A percentile compares a stretch with the other conserved stretches of the same genome.
phyloP scores from a whole-genome alignment of 1,284 basidiomycete genomes.

The Moniliella sp. region DNA sequence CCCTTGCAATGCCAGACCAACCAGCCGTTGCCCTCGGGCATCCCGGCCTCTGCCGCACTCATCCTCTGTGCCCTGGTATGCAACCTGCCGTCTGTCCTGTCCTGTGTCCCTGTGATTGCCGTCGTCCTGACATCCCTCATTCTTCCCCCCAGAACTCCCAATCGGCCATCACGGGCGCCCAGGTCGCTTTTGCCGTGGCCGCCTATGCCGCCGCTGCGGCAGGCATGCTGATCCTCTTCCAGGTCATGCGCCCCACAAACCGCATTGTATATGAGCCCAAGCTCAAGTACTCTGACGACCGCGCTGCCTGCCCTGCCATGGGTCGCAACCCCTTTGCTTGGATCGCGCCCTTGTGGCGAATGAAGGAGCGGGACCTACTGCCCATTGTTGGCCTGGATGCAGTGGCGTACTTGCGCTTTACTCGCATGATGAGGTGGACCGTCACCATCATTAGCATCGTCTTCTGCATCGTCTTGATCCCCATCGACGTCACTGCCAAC shows the following conservation, averaged over 20 bases:
- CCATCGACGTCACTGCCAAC: conserved; percentile 43
- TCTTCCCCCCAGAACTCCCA: neutral
- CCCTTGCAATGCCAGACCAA: no score
- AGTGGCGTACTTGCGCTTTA: conserved; percentile 71
- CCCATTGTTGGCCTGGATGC: conserved; percentile 77
- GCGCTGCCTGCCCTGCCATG: conserved; percentile 48
- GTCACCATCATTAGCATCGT: conserved; percentile 34
- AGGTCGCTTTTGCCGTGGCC: conserved; percentile 11
- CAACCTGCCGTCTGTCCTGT: no score
- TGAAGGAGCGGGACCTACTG: conserved; percentile 66
- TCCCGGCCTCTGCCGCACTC: no score
- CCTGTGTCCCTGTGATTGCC: no score
- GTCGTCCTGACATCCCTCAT: no score
- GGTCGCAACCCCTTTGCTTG: conserved; percentile 45
- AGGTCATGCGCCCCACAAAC: conserved; percentile 23
- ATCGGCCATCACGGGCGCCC: neutral
- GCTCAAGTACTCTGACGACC: conserved; percentile 58
- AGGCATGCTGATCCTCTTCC: conserved; percentile 17
- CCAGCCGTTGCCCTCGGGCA: no score
- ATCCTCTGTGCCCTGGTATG: no score
- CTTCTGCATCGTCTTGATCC: conserved; percentile 54
- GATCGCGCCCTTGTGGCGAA: conserved; percentile 62
- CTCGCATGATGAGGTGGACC: conserved; percentile 51
- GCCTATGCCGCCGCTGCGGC: conserved; percentile 12
- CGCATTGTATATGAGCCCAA: conserved; percentile 53